Evolutionary conservation across 2,329 filamentous ascomycete species (phyloP).

Genomic region (Rhexocercosporidium sp.): DNA sequence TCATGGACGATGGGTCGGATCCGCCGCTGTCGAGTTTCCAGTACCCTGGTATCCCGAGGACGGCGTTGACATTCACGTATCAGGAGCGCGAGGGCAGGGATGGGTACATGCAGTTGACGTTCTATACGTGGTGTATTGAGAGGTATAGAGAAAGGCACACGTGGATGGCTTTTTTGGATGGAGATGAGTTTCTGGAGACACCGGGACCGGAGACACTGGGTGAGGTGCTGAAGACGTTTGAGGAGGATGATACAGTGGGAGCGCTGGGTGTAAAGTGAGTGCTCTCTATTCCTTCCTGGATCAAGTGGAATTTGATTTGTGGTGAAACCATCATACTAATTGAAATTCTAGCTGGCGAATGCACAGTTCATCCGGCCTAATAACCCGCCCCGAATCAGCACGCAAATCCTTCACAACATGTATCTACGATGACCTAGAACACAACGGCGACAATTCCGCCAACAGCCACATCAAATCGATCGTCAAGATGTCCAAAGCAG

Average conservation of each 20-base stretch:
- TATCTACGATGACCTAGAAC: slow-evolving; percentile 32
- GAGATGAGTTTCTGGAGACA: slow-evolving; percentile 39
- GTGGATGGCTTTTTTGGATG: slow-evolving; percentile 44
- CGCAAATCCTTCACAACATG: slow-evolving; percentile 42
- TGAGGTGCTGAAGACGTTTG: slow-evolving; percentile 37
- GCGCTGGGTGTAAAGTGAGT: slow-evolving; percentile 40
- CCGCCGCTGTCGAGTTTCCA: slow-evolving; percentile 33
- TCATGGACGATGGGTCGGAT: slow-evolving; percentile 38
- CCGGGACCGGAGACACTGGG: slow-evolving; percentile 34
- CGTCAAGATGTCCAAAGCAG: slow-evolving; percentile 38
- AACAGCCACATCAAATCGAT: slow-evolving; percentile 44
- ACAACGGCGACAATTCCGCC: slow-evolving; percentile 31
- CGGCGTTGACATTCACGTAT: slow-evolving; percentile 36
- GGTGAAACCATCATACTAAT: slow-evolving; percentile 10
- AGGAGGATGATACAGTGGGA: slow-evolving; percentile 37
- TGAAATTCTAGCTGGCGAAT: slow-evolving; percentile 36
- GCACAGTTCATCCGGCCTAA: slow-evolving; percentile 40
- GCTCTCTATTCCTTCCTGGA: not conserved
- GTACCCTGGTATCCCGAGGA: slow-evolving; percentile 32
- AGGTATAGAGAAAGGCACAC: slow-evolving; percentile 37
- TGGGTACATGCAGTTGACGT: slow-evolving; percentile 26
- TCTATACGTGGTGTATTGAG: slow-evolving; percentile 35
- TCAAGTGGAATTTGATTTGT: not conserved
- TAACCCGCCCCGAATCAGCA: slow-evolving; percentile 34
- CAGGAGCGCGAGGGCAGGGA: slow-evolving; percentile 19